Evolutionary conservation across 163 green algal species (phyloP).

Genomic region (Trebouxiophyceae sp.): DNA sequence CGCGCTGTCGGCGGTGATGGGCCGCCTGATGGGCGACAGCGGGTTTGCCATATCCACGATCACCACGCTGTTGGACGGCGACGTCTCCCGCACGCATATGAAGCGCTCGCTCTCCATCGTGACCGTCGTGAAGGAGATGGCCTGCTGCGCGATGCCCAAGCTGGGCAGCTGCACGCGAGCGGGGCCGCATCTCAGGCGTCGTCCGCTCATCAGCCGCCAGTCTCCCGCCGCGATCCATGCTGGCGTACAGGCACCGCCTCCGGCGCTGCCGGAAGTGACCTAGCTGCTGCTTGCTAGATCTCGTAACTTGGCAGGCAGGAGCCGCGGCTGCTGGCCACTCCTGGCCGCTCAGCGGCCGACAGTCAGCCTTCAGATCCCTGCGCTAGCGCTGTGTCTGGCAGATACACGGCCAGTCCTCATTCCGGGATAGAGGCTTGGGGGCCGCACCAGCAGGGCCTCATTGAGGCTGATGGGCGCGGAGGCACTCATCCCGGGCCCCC

Average conservation of each 20-base stretch:
- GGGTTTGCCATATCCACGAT: conserved; percentile 94
- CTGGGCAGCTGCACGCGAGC: conserved; percentile 85
- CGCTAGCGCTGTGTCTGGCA: too few species aligned
- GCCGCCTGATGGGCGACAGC: conserved; percentile 68
- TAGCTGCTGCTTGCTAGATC: too few species aligned
- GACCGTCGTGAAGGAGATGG: conserved; percentile 97
- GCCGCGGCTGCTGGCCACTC: too few species aligned
- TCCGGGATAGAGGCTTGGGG: too few species aligned
- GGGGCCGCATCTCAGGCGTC: too few species aligned
- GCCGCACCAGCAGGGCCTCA: conserved; percentile 37
- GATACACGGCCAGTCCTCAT: not conserved
- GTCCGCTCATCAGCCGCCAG: too few species aligned
- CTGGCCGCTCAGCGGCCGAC: too few species aligned
- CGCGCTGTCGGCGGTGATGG: conserved; percentile 95
- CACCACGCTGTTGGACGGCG: conserved; percentile 61
- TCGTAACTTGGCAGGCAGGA: too few species aligned
- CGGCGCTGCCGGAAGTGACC: too few species aligned
- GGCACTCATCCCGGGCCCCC: conserved; percentile 23
- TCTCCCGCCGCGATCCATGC: too few species aligned
- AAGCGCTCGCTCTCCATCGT: conserved; percentile 97
- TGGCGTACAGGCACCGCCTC: too few species aligned
- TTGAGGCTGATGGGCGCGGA: conserved; percentile 50
- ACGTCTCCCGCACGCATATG: conserved; percentile 93
- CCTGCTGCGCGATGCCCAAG: conserved; percentile 82
- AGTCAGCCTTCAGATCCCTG: too few species aligned